These are phyloP conservation scores for Exophiala phaeomuriformis DNA, from an alignment of 2,329 filamentous ascomycete genomes.

Conservation along the genomic window DNA sequence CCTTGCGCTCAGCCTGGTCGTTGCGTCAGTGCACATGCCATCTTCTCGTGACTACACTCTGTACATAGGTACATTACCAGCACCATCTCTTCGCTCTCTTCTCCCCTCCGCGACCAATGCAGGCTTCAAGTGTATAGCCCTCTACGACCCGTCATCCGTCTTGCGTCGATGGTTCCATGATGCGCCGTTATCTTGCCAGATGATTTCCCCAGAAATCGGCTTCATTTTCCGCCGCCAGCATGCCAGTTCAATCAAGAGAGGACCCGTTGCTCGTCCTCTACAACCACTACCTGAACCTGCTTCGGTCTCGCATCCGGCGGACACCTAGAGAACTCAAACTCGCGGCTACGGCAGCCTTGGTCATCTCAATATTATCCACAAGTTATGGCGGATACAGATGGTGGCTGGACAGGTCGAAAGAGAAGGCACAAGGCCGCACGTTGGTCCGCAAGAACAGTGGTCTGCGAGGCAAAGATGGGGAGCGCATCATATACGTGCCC, in stretches of 20 bases:
- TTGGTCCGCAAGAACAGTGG: constrained; percentile 88
- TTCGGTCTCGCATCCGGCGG: constrained; percentile 48
- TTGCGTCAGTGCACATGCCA: constrained; percentile 6
- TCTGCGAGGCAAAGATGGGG: constrained; percentile 87
- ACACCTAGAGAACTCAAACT: constrained; percentile 66
- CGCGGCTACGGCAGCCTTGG: constrained; percentile 66
- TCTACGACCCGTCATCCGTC: too few relatives aligned
- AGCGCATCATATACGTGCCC: constrained; percentile 88
- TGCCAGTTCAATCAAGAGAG: constrained; percentile 85
- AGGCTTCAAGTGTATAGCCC: too few relatives aligned
- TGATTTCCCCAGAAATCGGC: constrained; percentile 3
- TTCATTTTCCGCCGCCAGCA: constrained; percentile 34
- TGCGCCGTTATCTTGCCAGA: not conserved
- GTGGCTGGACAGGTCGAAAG: constrained; percentile 65
- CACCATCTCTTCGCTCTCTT: too few relatives aligned
- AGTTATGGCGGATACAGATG: constrained; percentile 72
- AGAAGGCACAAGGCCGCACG: constrained; percentile 73
- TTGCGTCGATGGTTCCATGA: not conserved
- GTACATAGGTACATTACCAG: too few relatives aligned
- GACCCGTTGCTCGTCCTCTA: constrained; percentile 61
- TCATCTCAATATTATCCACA: constrained; percentile 68
- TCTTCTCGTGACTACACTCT: not conserved
- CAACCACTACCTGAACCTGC: constrained; percentile 46
- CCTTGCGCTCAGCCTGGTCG: not conserved
- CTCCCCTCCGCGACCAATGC: too few relatives aligned